Percentiles rank a stretch among this genome's conserved stretches.
Evolutionary conservation across 225 moss, liverwort and hornwort species (phyloP).

Genomic region (Climacium dendroides): DNA sequence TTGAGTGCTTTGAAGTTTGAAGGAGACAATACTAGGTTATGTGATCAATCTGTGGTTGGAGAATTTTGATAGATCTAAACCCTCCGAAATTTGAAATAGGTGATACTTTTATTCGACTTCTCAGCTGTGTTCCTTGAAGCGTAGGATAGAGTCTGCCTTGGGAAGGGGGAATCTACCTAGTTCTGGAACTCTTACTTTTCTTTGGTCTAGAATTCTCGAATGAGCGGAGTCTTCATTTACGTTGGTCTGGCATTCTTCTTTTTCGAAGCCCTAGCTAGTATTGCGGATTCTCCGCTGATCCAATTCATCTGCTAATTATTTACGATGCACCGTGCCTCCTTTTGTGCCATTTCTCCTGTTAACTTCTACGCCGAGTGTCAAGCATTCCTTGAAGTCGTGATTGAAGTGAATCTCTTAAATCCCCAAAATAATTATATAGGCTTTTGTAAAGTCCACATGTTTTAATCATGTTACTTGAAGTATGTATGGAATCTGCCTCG

Average conservation of each 20-base stretch:
- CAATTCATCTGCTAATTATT: not conserved
- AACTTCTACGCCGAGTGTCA: not conserved
- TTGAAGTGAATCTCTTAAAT: not conserved
- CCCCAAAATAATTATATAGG: not conserved
- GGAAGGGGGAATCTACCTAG: not conserved
- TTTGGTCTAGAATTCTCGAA: not conserved
- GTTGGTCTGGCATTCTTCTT: not conserved
- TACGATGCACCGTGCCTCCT: not conserved
- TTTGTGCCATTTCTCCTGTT: not conserved
- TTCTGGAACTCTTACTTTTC: not conserved
- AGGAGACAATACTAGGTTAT: not conserved
- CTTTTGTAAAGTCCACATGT: not conserved
- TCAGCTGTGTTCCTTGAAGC: not conserved
- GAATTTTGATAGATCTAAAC: not conserved
- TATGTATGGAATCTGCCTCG: not conserved
- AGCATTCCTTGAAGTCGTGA: not conserved
- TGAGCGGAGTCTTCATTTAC: not conserved
- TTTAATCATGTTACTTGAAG: not conserved
- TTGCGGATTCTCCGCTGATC: not conserved
- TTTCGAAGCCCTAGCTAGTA: not conserved
- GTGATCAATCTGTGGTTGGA: slow-evolving; percentile 12
- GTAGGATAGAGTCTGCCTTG: not conserved
- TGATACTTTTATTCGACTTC: not conserved
- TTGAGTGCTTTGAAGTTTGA: not conserved
- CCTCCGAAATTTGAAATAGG: not conserved